phyloP scores from a whole-genome alignment of 2,329 filamentous ascomycete species.

The Colletotrichum zoysiae region DNA sequence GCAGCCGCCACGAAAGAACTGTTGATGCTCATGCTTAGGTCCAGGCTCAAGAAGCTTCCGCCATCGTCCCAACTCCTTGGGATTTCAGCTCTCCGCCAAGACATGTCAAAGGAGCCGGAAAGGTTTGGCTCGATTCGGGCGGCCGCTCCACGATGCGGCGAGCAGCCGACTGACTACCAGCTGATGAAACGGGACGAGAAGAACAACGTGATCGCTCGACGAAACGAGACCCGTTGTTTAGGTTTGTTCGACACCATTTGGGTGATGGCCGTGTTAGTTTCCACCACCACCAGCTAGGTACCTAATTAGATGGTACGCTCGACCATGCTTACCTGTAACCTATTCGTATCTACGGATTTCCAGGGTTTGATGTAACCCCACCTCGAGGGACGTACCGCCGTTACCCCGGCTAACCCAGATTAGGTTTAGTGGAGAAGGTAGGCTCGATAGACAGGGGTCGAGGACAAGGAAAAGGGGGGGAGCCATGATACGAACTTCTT shows the following conservation, averaged over 20 bases:
- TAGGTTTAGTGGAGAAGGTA: not conserved
- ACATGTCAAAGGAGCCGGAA: constrained; percentile 8
- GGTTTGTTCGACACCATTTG: not conserved
- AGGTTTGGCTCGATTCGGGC: not conserved
- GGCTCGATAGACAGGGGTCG: not conserved
- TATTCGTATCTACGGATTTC: not conserved
- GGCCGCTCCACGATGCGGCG: not conserved
- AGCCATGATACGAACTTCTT: constrained; percentile 1
- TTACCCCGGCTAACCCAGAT: not conserved
- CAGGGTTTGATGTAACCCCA: constrained; percentile 3
- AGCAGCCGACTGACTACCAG: not conserved
- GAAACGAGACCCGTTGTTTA: constrained; percentile 10
- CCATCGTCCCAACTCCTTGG: constrained; percentile 13
- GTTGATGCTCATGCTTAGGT: not conserved
- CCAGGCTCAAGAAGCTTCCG: not conserved
- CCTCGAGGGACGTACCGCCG: not conserved
- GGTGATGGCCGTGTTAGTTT: constrained; percentile 13
- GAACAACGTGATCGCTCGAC: not conserved
- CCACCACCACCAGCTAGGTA: constrained; percentile 2
- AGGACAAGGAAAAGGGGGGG: not conserved
- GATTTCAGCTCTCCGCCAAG: constrained; percentile 9
- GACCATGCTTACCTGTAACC: constrained; percentile 6
- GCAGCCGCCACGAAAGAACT: not conserved
- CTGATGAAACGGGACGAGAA: not conserved
- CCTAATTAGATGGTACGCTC: constrained; percentile 24